Base-by-base conservation (phyloP, 108 stramenopile genomes). In the Cyclotella choctawhatcheeana region DNA sequence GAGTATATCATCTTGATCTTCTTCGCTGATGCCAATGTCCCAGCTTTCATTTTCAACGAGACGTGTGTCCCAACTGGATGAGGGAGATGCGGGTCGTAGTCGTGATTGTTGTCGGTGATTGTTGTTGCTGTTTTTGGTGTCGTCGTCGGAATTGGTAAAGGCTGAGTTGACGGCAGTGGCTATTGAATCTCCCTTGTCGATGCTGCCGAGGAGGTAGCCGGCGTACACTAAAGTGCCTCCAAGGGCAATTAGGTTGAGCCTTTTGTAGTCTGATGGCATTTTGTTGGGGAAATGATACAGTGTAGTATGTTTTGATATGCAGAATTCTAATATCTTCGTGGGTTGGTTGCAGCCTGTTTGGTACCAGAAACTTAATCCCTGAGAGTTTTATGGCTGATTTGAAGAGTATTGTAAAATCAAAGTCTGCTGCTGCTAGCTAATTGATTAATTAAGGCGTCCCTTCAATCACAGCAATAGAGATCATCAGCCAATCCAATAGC, bases 151-250 rank as follows among this genome's bases (percentile, higher is more conserved):
- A 22, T 52, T 52, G 51, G 51, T 52, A 52, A 52, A 52, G 51
- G 51, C 51, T 10, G 20, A 21, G 51, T 52, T 52, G 51, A 52
- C 51, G 21, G 51, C 21, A 22, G n/a, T 22, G 51, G 21, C n/a
- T 22, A 52, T 10, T 22, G 51, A 52, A 21, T 50, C 63, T 18
- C 34, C 37, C 24, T 68, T 44, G 17, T 56, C 22, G 47, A 68
- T 37, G 50, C 53, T 27, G n/a, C 67, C 67, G 16, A 69, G 43
- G 34, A 69, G 21, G 27, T 69, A 69, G 27, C 67, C 67, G 8
- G 44, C 20, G 33, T 69, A 69, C 0, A 69, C 40, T 22, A 69
- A 20, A 26, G 55, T 69, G 12, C 37, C 55, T 4, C 54, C 26
- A 6, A 69, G 56, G 3, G 67, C 67, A 18, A 58, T 18, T 22